phyloP scores from a whole-genome alignment of 176 grass and related monocot species.

The sorghum (Sorghum bicolor) region DNA sequence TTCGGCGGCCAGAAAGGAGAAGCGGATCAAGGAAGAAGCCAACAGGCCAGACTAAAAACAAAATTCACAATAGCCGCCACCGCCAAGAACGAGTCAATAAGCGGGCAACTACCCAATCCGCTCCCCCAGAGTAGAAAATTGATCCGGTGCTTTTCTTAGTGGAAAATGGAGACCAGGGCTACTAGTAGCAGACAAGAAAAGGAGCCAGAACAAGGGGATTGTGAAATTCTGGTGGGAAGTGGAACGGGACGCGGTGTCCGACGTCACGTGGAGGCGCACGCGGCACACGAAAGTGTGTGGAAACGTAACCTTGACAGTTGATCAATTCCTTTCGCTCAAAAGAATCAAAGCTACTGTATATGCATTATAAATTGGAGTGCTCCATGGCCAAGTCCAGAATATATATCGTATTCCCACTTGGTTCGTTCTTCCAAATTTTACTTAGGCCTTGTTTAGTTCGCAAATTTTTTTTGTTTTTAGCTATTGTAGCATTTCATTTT shows the following conservation, averaged over 20 bases:
- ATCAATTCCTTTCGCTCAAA: neutral
- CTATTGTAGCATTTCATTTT: too few species aligned
- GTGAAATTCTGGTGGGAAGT: constrained; percentile 8
- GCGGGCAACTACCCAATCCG: neutral
- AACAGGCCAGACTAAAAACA: neutral
- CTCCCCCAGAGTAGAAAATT: neutral
- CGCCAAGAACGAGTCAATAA: constrained; percentile 36
- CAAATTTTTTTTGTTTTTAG: too few species aligned
- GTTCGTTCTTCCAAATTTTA: neutral
- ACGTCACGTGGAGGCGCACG: neutral
- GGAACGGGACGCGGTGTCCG: constrained; percentile 23
- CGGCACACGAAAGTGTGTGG: constrained; percentile 5
- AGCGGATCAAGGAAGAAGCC: constrained; percentile 20
- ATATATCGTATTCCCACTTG: neutral
- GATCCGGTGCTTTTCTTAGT: neutral
- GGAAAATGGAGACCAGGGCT: neutral
- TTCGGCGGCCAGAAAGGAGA: neutral
- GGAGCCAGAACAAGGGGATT: neutral
- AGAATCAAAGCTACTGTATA: neutral
- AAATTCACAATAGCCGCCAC: constrained; percentile 14
- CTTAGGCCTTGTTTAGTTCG: too few species aligned
- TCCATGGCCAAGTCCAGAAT: neutral
- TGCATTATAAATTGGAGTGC: neutral
- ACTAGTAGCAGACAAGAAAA: neutral
- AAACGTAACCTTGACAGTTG: constrained; percentile 30